These are phyloP conservation scores for Spathaspora boniae DNA, from an alignment of 805 yeast genomes.

Conservation along the genomic window DNA sequence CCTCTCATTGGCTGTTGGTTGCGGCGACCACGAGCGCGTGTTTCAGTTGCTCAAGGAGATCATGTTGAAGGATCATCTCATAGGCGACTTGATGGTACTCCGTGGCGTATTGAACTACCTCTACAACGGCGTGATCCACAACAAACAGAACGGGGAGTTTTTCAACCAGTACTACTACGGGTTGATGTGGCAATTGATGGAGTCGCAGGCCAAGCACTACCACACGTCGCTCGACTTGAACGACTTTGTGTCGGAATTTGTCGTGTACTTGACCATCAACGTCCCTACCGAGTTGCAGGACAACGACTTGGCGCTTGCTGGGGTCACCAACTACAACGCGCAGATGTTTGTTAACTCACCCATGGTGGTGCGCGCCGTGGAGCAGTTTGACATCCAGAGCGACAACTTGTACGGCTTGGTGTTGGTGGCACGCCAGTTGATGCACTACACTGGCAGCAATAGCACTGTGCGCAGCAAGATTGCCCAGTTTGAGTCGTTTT, in stretches of 20 bases:
- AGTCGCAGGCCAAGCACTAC: constrained; percentile 29
- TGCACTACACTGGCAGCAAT: constrained; percentile 12
- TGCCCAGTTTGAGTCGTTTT: constrained; percentile 24
- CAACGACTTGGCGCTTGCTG: constrained; percentile 8
- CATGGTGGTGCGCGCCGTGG: constrained; percentile 24
- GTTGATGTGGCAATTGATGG: constrained; percentile 31
- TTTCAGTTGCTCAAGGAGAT: constrained; percentile 36
- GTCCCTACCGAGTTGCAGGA: constrained; percentile 7
- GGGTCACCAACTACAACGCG: constrained; percentile 12
- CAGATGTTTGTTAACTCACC: constrained; percentile 26
- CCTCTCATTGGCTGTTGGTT: constrained; percentile 28
- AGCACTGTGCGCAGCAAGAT: constrained; percentile 13
- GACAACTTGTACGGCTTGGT: constrained; percentile 33
- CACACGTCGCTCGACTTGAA: constrained; percentile 18
- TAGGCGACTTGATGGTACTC: constrained; percentile 25
- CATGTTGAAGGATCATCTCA: constrained; percentile 26
- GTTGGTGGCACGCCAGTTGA: constrained; percentile 19
- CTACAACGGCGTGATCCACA: constrained; percentile 20
- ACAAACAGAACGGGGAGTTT: constrained; percentile 10
- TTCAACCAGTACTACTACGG: constrained; percentile 26
- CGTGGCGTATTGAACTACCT: constrained; percentile 29
- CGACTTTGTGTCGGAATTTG: constrained; percentile 29
- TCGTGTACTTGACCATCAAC: constrained; percentile 18
- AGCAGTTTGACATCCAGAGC: constrained; percentile 20
- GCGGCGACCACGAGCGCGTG: constrained; percentile 30